Conservation (phyloP, 2,329 filamentous ascomycete species). For the Pseudogymnoascus sp. region DNA sequence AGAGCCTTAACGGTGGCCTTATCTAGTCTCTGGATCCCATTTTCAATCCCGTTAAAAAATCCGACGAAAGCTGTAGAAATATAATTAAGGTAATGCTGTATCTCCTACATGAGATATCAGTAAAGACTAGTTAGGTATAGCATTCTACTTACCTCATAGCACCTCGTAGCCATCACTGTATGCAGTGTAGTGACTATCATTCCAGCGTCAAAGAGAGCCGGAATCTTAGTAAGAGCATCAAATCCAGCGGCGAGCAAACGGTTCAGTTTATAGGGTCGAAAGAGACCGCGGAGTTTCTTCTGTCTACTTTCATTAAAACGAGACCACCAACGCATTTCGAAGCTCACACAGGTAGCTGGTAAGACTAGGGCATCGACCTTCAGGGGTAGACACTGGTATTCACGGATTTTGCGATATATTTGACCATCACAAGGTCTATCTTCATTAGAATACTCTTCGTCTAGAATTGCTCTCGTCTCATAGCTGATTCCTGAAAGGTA, state of each 20-base stretch:
- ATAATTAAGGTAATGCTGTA: not conserved
- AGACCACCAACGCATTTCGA: conserved; percentile 17
- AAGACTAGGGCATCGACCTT: not conserved
- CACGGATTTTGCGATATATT: conserved; percentile 8
- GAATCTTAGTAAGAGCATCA: conserved; percentile 14
- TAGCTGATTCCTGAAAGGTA: conserved; percentile 17
- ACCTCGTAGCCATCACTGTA: conserved; percentile 14
- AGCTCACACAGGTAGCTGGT: not conserved
- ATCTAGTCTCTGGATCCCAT: conserved; percentile 16
- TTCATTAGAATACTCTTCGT: not conserved
- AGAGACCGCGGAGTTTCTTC: conserved; percentile 15
- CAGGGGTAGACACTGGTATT: not conserved
- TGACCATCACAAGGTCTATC: not conserved
- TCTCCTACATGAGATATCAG: not conserved
- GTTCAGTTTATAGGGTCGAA: not conserved
- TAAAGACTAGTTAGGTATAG: not conserved
- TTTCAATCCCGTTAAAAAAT: conserved; percentile 5
- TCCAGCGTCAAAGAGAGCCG: conserved; percentile 15
- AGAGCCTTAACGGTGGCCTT: conserved; percentile 15
- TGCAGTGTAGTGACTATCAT: conserved; percentile 18
- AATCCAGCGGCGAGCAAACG: conserved; percentile 15
- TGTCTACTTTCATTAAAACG: conserved; percentile 13
- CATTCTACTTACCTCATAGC: not conserved
- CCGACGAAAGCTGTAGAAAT: conserved; percentile 10
- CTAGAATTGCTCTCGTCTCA: not conserved